Conservation (phyloP, 768 basidiomycete species). For the Rhizopogon vesiculosus region DNA sequence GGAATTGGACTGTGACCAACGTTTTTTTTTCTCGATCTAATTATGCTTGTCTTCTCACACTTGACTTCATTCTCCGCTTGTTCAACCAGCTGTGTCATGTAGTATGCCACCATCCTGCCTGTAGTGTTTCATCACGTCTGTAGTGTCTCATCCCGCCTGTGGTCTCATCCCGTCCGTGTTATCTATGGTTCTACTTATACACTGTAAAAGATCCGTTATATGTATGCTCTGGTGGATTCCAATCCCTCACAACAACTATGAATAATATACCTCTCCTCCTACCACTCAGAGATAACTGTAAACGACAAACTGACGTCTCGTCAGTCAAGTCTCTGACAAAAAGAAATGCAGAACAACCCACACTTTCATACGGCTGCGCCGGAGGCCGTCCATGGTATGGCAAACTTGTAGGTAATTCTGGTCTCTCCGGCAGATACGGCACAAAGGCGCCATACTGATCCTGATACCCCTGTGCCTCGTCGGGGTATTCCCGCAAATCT, state of each 20-base stretch:
- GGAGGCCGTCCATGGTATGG: slow-evolving; percentile 54
- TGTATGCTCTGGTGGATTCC: not conserved
- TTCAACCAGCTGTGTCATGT: not conserved
- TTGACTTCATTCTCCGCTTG: not conserved
- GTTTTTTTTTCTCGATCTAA: not conserved
- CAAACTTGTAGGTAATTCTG: slow-evolving; percentile 59
- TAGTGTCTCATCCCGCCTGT: not conserved
- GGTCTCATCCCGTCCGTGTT: slow-evolving; percentile 6
- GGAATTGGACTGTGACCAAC: slow-evolving; percentile 42
- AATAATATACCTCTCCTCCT: not conserved
- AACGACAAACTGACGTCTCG: slow-evolving; percentile 31
- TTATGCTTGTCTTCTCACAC: not conserved
- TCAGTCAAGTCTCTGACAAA: not conserved
- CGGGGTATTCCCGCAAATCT: slow-evolving; percentile 59
- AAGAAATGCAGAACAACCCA: slow-evolving; percentile 20
- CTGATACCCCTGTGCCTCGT: slow-evolving; percentile 47
- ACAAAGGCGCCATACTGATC: slow-evolving; percentile 46
- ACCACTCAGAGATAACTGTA: slow-evolving; percentile 27
- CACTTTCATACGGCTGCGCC: slow-evolving; percentile 50
- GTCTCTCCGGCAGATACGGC: slow-evolving; percentile 37
- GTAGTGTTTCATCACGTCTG: not conserved
- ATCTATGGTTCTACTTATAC: slow-evolving; percentile 23
- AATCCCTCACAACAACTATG: not conserved
- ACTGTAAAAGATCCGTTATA: not conserved
- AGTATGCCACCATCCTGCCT: slow-evolving; percentile 6